Conservation (phyloP, 2,329 filamentous ascomycete genomes). For the Herpomyces periplanetae region DNA sequence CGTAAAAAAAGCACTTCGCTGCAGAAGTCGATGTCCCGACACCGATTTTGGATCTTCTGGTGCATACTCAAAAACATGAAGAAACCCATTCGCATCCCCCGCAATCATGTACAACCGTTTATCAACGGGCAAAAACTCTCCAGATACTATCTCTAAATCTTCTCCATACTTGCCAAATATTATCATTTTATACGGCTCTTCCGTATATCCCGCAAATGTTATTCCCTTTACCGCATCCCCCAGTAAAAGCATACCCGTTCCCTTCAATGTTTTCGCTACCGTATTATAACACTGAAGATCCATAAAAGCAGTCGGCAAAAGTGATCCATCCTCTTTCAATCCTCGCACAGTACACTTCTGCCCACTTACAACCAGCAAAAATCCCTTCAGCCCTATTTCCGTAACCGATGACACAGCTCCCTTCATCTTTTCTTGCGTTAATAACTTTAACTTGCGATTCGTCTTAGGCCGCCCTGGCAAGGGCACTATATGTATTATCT, state of each 20-base stretch:
- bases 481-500: slow-evolving; percentile 63
- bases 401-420: slow-evolving; percentile 62
- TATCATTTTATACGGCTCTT: slow-evolving; percentile 84
- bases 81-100: slow-evolving; percentile 41
- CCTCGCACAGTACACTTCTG: slow-evolving; percentile 92
- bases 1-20: slow-evolving; percentile 52
- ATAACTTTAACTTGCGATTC: slow-evolving; percentile 40
- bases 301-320: slow-evolving; percentile 80
- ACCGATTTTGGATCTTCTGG: slow-evolving; percentile 83
- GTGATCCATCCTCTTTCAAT: slow-evolving; percentile 65
- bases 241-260: slow-evolving; percentile 50
- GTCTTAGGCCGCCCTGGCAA: slow-evolving; percentile 54
- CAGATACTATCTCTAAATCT: slow-evolving; percentile 32
- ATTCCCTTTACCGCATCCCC: slow-evolving; percentile 70
- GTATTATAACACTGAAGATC: slow-evolving; percentile 85
- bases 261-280: slow-evolving; percentile 39
- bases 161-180: slow-evolving; percentile 57
- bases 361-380: slow-evolving; percentile 60
- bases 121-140: slow-evolving; percentile 58
- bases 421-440: slow-evolving; percentile 63
- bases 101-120: slow-evolving; percentile 45
- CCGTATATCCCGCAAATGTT: slow-evolving; percentile 83
- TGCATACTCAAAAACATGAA: slow-evolving; percentile 72
- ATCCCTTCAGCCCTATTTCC: slow-evolving; percentile 47
- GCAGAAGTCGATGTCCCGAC: slow-evolving; percentile 49